phyloP scores from a whole-genome alignment of 805 yeast species.

The Pichia ethanolica region DNA sequence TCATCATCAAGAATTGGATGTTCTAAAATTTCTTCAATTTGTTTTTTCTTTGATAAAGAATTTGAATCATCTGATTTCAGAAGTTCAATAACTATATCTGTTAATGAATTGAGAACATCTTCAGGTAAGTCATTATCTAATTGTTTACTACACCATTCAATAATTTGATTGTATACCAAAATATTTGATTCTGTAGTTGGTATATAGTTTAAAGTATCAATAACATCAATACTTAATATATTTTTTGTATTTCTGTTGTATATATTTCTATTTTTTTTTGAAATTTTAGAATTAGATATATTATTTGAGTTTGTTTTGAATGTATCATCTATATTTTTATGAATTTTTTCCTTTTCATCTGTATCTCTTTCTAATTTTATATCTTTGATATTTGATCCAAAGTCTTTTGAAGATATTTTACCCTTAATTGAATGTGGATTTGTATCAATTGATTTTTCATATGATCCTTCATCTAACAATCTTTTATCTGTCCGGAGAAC shows the following conservation, averaged over 20 bases:
- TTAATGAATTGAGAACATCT: conserved; percentile 61
- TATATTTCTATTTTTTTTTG: not conserved
- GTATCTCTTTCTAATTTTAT: conserved; percentile 10
- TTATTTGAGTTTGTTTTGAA: not conserved
- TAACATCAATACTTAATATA: conserved; percentile 26
- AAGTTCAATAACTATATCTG: conserved; percentile 54
- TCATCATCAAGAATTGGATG: conserved; percentile 32
- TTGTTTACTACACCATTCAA: conserved; percentile 48
- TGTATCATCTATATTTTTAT: not conserved
- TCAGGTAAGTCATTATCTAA: conserved; percentile 71
- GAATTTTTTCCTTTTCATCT: conserved; percentile 13
- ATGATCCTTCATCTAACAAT: conserved; percentile 35
- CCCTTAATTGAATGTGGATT: conserved; percentile 72
- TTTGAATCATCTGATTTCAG: conserved; percentile 40
- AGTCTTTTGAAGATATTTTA: conserved; percentile 54
- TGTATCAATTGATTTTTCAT: conserved; percentile 42
- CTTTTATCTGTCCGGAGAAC: conserved; percentile 56
- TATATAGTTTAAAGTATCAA: conserved; percentile 50
- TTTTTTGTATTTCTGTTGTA: not conserved
- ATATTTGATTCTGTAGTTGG: conserved; percentile 53
- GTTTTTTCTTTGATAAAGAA: conserved; percentile 39
- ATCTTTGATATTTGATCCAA: conserved; percentile 39
- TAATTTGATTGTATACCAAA: conserved; percentile 46
- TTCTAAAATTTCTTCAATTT: conserved; percentile 45
- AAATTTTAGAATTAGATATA: no score